Evolutionary conservation across 73 alveolate genomes (phyloP), one percentile per base, ranked within the genome.

Genomic region (Tetrahymena thermophila): DNA sequence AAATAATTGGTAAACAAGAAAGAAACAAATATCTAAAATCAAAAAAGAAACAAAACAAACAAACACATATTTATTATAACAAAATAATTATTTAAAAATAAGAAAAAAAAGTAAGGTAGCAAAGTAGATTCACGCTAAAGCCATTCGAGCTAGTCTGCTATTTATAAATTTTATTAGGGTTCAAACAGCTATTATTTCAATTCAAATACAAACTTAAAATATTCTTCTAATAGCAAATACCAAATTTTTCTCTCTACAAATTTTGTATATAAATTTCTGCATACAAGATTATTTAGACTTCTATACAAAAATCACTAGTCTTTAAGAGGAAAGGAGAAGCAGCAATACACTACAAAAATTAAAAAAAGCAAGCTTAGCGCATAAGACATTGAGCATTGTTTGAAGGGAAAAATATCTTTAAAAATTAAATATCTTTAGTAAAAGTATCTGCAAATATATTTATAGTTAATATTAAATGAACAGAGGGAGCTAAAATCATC

Each of bases 281-380:
- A 50, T 25, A 4, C 23, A n/a, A 71, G 89, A 71, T 5, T 28
- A 28, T 71, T 71, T 31, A 71, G 89, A 71, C 37, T 71, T 71
- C 89, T 71, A 71, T 71, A 28, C 89, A n/a, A 71, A 71, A 71
- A 71, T 71, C 89, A n/a, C 89, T 71, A 71, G 89, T 28, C 89
- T 71, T n/a, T 42, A 71, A 71, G 89, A 71, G n/a, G 89, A 71
- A 71, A 71, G 89, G 89, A 71, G 89, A 71, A 71, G 89, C 89
- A 71, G 28, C 83, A 50, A 50, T 50, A 50, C 28, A 50, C 28
- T 40, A 40, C 44, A 40, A 40, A 40, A 40, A 40, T 40, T 40
- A 40, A 11, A 40, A 40, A 40, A 50, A 50, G 83, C 83, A 50
- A 50, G 83, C 83, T 19, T 2, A 50, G 23, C 83, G 31, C 83